These are phyloP conservation scores for Jamesozyma hellenica DNA, from an alignment of 805 yeast genomes.

Conservation along the genomic window DNA sequence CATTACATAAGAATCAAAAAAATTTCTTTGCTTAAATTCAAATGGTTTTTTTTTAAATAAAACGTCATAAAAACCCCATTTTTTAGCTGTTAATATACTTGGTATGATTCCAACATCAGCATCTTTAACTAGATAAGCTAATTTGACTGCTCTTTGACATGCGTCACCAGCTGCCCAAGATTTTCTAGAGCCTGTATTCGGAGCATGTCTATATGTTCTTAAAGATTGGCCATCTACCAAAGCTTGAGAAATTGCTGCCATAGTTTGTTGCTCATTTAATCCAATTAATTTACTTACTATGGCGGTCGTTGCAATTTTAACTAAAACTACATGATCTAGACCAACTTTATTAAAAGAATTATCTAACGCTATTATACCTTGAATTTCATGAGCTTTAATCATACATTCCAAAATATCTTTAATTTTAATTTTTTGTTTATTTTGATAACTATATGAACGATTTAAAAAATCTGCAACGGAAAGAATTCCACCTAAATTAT, in stretches of 20 bases:
- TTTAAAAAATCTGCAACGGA: conserved; percentile 50
- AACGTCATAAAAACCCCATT: conserved; percentile 60
- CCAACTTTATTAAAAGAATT: conserved; percentile 53
- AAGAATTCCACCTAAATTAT: conserved; percentile 48
- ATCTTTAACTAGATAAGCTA: conserved; percentile 41
- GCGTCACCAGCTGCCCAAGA: conserved; percentile 67
- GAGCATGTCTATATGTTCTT: conserved; percentile 55
- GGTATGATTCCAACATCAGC: conserved; percentile 47
- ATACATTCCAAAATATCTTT: conserved; percentile 44
- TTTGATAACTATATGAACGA: conserved; percentile 32
- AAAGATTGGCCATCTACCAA: conserved; percentile 51
- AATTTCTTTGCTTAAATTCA: conserved; percentile 38
- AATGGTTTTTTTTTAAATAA: conserved; percentile 43
- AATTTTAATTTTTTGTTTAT: conserved; percentile 36
- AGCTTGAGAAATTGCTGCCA: conserved; percentile 48
- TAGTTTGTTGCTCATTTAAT: conserved; percentile 39
- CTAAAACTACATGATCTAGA: conserved; percentile 48
- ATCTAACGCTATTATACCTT: conserved; percentile 48
- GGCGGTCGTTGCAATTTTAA: conserved; percentile 52
- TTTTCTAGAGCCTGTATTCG: conserved; percentile 53
- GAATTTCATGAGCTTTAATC: conserved; percentile 57
- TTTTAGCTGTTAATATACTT: conserved; percentile 44
- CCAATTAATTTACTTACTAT: conserved; percentile 49
- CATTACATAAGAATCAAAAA: conserved; percentile 50
- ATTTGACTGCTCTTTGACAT: conserved; percentile 46